These are phyloP conservation scores for Ceratobasidium sp. DNA, from an alignment of 1,284 basidiomycete species.

Conservation along the genomic window DNA sequence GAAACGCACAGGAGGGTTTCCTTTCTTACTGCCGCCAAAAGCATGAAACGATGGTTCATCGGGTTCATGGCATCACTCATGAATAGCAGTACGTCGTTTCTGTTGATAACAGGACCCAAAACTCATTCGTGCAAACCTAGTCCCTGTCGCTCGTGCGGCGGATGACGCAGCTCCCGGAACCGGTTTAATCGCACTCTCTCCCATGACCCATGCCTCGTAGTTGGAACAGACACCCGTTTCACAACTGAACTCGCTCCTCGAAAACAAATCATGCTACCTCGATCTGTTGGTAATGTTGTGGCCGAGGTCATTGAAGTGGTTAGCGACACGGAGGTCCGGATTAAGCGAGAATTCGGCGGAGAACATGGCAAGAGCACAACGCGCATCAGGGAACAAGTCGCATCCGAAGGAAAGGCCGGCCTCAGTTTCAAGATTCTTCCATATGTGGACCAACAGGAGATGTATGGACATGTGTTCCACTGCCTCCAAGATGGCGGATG, in stretches of 20 bases:
- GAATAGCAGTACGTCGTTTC: slow-evolving; percentile 79
- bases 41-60: slow-evolving; percentile 80
- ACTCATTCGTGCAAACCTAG: slow-evolving; percentile 53
- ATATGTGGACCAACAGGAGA: slow-evolving; percentile 89
- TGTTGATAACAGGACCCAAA: slow-evolving; percentile 37
- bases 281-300: slow-evolving; percentile 75
- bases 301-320: slow-evolving; percentile 90
- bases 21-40: slow-evolving; percentile 93
- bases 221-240: slow-evolving; percentile 85
- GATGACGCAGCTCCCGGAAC: slow-evolving; percentile 84
- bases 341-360: slow-evolving; percentile 91
- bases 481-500: slow-evolving; percentile 85
- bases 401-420: slow-evolving; percentile 62
- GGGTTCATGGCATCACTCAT: slow-evolving; percentile 87
- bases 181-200: slow-evolving; percentile 76
- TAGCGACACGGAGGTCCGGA: slow-evolving; percentile 82
- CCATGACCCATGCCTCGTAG: slow-evolving; percentile 77
- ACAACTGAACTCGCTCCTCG: slow-evolving; percentile 75
- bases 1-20: slow-evolving; percentile 86
- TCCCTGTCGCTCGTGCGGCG: slow-evolving; percentile 91
- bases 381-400: slow-evolving; percentile 69
- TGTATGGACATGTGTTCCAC: slow-evolving; percentile 95
- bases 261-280: slow-evolving; percentile 90
- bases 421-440: slow-evolving; percentile 80
- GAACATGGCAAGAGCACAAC: slow-evolving; percentile 78